These are phyloP conservation scores for Zygnema circumcarinatum DNA, from an alignment of 139 green algal genomes.

Conservation along the genomic window DNA sequence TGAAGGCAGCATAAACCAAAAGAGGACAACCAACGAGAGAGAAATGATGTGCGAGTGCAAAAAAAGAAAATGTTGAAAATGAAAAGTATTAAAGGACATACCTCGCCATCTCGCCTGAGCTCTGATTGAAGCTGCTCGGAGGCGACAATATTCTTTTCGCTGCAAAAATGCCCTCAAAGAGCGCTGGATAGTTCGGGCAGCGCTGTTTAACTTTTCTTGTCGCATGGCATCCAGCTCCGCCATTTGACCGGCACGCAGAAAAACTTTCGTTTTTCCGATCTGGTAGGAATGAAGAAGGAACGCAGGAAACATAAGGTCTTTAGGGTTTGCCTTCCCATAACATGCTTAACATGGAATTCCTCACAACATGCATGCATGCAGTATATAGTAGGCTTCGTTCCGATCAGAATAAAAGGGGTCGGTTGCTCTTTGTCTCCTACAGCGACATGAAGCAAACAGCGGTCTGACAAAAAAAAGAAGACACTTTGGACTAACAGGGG, in stretches of 20 bases:
- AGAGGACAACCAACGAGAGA: too few relatives aligned
- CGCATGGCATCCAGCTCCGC: slow-evolving; percentile 62
- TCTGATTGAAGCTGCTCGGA: slow-evolving; percentile 45
- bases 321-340: too few relatives aligned
- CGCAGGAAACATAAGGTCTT: not conserved
- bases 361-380: not conserved
- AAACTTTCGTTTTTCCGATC: slow-evolving; percentile 87
- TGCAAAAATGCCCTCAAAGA: slow-evolving; percentile 39
- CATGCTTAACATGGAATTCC: too few relatives aligned
- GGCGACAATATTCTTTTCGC: slow-evolving; percentile 3
- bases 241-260: slow-evolving; percentile 86
- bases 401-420: too few relatives aligned
- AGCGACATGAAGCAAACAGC: too few relatives aligned
- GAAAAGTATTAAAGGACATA: too few relatives aligned
- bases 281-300: slow-evolving; percentile 70
- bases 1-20: too few relatives aligned
- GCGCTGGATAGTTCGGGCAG: slow-evolving; percentile 73
- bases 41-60: too few relatives aligned
- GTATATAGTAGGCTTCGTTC: not conserved
- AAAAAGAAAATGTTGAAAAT: too few relatives aligned
- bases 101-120: slow-evolving; percentile 35
- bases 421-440: too few relatives aligned
- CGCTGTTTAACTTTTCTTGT: slow-evolving; percentile 78
- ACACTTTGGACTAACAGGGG: too few relatives aligned
- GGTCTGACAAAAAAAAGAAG: too few relatives aligned